These are phyloP conservation scores for Malus hybrid DNA, from an alignment of 331 rosid species.

Conservation along the genomic window DNA sequence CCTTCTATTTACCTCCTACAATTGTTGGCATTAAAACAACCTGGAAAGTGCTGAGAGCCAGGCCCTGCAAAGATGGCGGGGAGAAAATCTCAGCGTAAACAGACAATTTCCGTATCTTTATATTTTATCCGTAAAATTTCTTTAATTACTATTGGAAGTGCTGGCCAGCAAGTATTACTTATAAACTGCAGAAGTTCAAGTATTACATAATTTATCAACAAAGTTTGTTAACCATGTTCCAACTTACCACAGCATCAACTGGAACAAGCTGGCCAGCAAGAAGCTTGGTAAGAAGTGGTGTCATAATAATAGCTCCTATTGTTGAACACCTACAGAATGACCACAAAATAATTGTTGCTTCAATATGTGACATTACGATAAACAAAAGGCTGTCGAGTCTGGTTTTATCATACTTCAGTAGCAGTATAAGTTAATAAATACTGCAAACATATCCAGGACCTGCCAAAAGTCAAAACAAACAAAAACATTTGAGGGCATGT, in stretches of 20 bases:
- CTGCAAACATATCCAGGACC: neutral
- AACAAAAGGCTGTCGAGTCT: neutral
- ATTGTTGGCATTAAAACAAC: constrained; percentile 91
- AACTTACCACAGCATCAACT: constrained; percentile 93
- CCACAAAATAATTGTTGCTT: neutral
- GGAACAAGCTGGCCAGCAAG: constrained; percentile 98
- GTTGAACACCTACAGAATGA: constrained; percentile 71
- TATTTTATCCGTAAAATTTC: too few species aligned
- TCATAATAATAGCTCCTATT: constrained; percentile 89
- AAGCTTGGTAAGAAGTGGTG: constrained; percentile 92
- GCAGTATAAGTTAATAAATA: neutral
- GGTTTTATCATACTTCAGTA: neutral
- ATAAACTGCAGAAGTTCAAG: neutral
- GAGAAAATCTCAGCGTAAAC: neutral
- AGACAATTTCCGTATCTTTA: too few species aligned
- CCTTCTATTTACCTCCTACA: constrained; percentile 73
- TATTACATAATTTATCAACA: neutral
- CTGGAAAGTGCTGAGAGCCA: constrained; percentile 88
- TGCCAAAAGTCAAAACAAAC: neutral
- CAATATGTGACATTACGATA: neutral
- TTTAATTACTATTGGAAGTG: too few species aligned
- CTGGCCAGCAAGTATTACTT: neutral
- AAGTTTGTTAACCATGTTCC: neutral
- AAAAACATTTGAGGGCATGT: constrained; percentile 2
- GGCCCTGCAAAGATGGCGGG: constrained; percentile 49